Percentiles rank a stretch among this genome's conserved stretches.
These are phyloP conservation scores for Trichopus zeylanicus DNA, from an alignment of 116 monocot species.

Conservation along the genomic window DNA sequence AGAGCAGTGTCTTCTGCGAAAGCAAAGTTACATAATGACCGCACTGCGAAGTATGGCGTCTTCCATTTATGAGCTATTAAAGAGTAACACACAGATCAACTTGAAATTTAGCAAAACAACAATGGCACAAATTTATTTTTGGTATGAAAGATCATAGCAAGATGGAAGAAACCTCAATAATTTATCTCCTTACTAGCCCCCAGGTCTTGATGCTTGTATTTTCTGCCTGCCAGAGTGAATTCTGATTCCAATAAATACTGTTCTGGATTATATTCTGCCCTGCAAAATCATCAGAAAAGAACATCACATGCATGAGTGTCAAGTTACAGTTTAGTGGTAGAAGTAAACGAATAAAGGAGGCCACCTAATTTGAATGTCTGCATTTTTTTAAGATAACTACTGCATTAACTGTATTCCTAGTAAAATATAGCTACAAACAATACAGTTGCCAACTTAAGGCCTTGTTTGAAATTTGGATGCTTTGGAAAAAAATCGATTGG, in stretches of 20 bases:
- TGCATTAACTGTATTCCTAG: no score
- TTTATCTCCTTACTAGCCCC: constrained; percentile 90
- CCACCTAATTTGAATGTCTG: no score
- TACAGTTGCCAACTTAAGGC: no score
- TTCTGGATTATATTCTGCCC: constrained; percentile 95
- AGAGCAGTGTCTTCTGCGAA: constrained; percentile 65
- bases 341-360: no score
- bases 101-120: background rate
- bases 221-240: constrained; percentile 92
- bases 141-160: constrained; percentile 11
- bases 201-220: constrained; percentile 88
- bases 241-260: constrained; percentile 97
- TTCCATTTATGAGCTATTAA: constrained; percentile 77
- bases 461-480: no score
- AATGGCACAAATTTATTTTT: background rate
- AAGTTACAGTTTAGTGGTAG: background rate
- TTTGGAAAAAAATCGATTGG: no score
- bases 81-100: constrained; percentile 7
- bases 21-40: constrained; percentile 78
- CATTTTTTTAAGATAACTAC: no score
- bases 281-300: constrained; percentile 35
- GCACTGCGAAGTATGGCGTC: constrained; percentile 79
- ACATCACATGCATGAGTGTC: background rate
- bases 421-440: no score
- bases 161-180: constrained; percentile 43